Percentiles rank a stretch among this genome's conserved stretches.
phyloP scores from a whole-genome alignment of 139 green algal genomes.

The Ostreobium quekettii region DNA sequence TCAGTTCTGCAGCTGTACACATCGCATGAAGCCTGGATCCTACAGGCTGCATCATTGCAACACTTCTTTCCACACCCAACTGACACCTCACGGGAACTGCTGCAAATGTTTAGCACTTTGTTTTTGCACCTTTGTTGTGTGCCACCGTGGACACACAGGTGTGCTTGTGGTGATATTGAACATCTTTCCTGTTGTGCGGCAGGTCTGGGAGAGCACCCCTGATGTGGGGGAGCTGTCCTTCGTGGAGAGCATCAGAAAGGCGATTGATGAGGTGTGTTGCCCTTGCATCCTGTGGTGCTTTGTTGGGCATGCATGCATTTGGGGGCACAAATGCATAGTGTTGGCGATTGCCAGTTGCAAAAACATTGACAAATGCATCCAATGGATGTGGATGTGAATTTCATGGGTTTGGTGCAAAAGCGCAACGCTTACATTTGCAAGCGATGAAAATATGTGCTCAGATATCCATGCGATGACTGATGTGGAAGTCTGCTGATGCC shows the following conservation, averaged over 20 bases:
- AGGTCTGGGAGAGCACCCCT: conserved; percentile 81
- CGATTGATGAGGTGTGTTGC: conserved; percentile 81
- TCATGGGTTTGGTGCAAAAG: neutral
- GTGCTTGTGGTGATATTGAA: too few species aligned
- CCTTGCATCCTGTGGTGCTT: neutral
- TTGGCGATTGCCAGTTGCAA: neutral
- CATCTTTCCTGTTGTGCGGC: too few species aligned
- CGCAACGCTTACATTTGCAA: neutral
- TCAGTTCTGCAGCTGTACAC: neutral
- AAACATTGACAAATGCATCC: neutral
- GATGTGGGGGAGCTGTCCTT: conserved; percentile 71
- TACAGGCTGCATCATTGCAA: too few species aligned
- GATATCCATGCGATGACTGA: too few species aligned
- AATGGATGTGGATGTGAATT: conserved; percentile 6
- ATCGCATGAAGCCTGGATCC: neutral
- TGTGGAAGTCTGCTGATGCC: too few species aligned
- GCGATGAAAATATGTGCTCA: too few species aligned
- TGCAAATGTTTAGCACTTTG: neutral
- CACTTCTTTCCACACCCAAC: too few species aligned
- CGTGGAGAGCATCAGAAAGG: conserved; percentile 76
- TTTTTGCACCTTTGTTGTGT: too few species aligned
- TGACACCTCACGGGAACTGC: neutral
- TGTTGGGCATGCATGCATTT: neutral
- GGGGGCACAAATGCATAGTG: neutral
- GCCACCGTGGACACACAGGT: too few species aligned